Evolutionary conservation across 192 early-diverging fungal species (phyloP).

Genomic region (Bifiguratus adelaidae): DNA sequence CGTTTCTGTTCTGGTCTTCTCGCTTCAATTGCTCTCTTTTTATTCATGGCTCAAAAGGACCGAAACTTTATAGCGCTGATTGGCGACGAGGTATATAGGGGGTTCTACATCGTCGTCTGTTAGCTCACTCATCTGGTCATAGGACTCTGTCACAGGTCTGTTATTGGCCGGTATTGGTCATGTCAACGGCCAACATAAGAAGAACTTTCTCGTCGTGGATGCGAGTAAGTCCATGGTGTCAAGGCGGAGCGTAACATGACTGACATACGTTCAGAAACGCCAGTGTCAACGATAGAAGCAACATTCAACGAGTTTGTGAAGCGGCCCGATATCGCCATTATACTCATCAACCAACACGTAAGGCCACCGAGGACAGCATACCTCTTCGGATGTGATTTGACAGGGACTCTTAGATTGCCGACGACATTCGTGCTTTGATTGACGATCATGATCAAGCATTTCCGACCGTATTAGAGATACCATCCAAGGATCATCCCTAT

Average conservation of each 20-base stretch:
- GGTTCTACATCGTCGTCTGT: background rate
- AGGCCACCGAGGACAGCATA: background rate
- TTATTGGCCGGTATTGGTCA: slow-evolving; percentile 96
- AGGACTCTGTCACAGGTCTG: slow-evolving; percentile 90
- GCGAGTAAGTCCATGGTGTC: slow-evolving; percentile 58
- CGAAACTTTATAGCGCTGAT: slow-evolving; percentile 52
- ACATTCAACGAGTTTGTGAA: slow-evolving; percentile 82
- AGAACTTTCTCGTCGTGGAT: slow-evolving; percentile 97
- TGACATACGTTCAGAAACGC: slow-evolving; percentile 55
- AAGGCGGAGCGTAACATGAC: too few species aligned
- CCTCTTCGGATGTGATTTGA: background rate
- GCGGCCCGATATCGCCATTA: slow-evolving; percentile 95
- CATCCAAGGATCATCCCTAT: slow-evolving; percentile 98
- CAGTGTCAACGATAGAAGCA: slow-evolving; percentile 59
- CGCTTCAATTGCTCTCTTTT: too few species aligned
- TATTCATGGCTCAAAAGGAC: slow-evolving; percentile 38
- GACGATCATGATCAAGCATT: slow-evolving; percentile 90
- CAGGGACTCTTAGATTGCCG: slow-evolving; percentile 58
- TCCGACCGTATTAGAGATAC: slow-evolving; percentile 96
- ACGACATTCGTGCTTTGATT: slow-evolving; percentile 80
- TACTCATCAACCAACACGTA: slow-evolving; percentile 95
- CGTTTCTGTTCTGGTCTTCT: too few species aligned
- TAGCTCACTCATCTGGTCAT: background rate
- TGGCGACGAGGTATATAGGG: slow-evolving; percentile 44
- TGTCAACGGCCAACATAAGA: slow-evolving; percentile 80